Evolutionary conservation across 768 basidiomycete species (phyloP), one percentile per base, ranked within the genome.

Genomic region (Hortiboletus campestris): DNA sequence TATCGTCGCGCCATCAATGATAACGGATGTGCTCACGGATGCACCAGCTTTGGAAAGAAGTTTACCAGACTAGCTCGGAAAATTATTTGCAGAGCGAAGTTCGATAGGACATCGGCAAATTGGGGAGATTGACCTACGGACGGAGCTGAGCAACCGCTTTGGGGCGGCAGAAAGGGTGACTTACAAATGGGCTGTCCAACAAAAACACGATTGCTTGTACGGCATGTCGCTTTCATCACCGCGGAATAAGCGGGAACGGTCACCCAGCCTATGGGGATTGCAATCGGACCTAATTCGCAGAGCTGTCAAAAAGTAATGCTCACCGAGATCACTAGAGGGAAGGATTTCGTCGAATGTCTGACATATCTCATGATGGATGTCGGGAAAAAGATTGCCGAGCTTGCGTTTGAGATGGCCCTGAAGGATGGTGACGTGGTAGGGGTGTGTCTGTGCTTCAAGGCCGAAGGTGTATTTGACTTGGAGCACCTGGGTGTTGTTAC

Each of bases 131-230:
- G 71, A 55, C 71, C 76, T 77, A 56, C 47, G 44, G 53, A 55
- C 29, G 46, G 50, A 57, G 29, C 46, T 63, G 35, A 62, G 40
- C 45, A 32, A 41, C 19, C 43, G 45, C 50, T 45, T 43, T 40
- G 54, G 25, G 50, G 38, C 32, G 38, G 49, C 22, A 52, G 16
- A 31, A 41, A 43, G 49, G 17, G 43, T 43, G 35, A 64, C 71
- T 50, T 51, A 78, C 78, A 75, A 45, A 75, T 52, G 13, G 73
- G 69, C 6, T 65, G 46, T 2, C 77, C 77, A 28, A 78, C 73
- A 46, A 77, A 78, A 38, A 76, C 54, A 25, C 78, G 76, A 51
- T 76, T 78, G 46, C 72, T 76, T 53, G 62, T 65, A 58, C 75
- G 72, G 61, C 69, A 71, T 49, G 69, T 69, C 51, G 72, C 69